Evolutionary conservation across 805 yeast species (phyloP), one percentile per base, ranked within the genome.

Genomic region (Candida coquimbonensis): DNA sequence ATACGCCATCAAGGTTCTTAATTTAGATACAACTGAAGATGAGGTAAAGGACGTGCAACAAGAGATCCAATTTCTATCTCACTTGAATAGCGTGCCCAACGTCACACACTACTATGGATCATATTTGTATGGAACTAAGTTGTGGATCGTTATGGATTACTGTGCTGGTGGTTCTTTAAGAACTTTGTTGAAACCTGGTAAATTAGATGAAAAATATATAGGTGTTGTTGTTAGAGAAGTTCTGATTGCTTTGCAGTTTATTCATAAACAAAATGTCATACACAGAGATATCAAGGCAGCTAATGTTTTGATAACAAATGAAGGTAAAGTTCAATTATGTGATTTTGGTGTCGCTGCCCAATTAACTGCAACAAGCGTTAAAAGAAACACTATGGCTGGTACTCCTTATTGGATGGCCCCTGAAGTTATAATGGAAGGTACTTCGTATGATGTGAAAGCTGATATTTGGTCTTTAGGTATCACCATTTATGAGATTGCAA

Each of bases 371-470:
- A 75, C 82, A 35, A 78, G 81, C 17, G 63, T 82, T 39, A 87
- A 89, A 61, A 73, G 99, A 55, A 86, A 91, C 33, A 93, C 99
- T 0, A 89, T 95, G 79, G 98, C 96, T 0, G 95, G 95, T 8
- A 86, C 95, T 0, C 95, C 95, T 0, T 93, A 89, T 61, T 93
- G 99, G 99, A 93, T 93, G 99, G 97, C 99, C 0, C 99, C 99
- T 0, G 99, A 91, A 63, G 99, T 91, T 31, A 91, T 91, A 36
- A 76, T 87, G 67, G 97, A 91, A 63, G 95, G 95, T 36, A 85
- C 83, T 14, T 75, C 83, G 9, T 86, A 93, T 70, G 96, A 87
- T 62, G 77, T 83, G 38, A 90, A 83, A 65, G 99, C 96, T 1
- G 99, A 93, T 64, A 87, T 93, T 8, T 93, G 99, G 99, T 90